A percentile compares a stretch with the other conserved stretches of the same genome.
Evolutionary conservation across 306 rosid genomes (phyloP).

Genomic region (Cucurbita ficifolia): DNA sequence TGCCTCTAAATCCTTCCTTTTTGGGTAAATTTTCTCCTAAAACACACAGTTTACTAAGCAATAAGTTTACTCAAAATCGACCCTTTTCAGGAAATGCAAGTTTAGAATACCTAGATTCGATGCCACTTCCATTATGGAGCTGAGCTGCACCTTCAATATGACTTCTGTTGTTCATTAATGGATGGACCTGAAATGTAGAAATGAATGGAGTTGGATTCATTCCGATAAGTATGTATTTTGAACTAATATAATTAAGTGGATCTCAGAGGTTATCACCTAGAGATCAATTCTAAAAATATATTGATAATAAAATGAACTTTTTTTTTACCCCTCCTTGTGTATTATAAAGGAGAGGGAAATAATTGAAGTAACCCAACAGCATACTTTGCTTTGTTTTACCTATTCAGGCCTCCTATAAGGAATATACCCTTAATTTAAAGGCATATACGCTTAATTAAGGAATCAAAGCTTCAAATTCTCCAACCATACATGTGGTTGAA

Average conservation of each 20-base stretch:
- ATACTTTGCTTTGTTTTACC: no score
- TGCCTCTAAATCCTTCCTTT: neutral
- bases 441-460: no score
- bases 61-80: neutral
- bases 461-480: no score
- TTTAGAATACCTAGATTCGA: neutral
- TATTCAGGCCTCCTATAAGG: no score
- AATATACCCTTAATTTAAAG: no score
- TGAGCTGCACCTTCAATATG: neutral
- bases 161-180: neutral
- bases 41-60: neutral
- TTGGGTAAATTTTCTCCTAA: neutral
- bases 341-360: neutral
- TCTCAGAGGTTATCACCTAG: neutral
- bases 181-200: neutral
- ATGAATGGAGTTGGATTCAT: neutral
- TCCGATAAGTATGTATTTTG: neutral
- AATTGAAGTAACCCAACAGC: neutral
- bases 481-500: no score
- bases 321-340: neutral
- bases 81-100: neutral
- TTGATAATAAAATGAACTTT: neutral
- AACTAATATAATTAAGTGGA: neutral
- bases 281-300: neutral
- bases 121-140: neutral